Percentiles rank a stretch among this genome's conserved stretches.
phyloP scores from a whole-genome alignment of 2,329 filamentous ascomycete species.

The Stemphylium beticola region DNA sequence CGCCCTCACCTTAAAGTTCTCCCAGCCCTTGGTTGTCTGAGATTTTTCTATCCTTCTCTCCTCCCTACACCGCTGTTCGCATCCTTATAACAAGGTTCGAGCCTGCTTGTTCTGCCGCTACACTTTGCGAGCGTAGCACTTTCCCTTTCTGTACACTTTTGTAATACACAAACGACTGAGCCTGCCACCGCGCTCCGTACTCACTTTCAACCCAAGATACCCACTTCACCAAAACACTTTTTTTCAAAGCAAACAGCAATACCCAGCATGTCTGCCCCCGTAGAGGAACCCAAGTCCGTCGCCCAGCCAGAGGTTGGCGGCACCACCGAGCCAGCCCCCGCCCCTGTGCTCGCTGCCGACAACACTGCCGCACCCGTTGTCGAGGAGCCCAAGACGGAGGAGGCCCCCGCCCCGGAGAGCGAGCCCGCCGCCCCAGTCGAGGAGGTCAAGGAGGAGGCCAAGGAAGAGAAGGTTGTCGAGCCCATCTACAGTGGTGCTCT shows the following conservation, averaged over 20 bases:
- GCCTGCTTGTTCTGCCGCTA: slow-evolving; percentile 35
- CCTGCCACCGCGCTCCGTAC: slow-evolving; percentile 29
- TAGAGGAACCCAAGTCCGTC: slow-evolving; percentile 74
- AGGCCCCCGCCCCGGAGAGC: slow-evolving; percentile 45
- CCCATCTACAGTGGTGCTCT: slow-evolving; percentile 83
- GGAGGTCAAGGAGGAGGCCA: slow-evolving; percentile 47
- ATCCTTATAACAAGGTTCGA: slow-evolving; percentile 34
- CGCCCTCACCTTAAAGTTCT: slow-evolving; percentile 45
- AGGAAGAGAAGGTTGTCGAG: slow-evolving; percentile 60
- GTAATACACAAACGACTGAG: slow-evolving; percentile 40
- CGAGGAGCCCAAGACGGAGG: slow-evolving; percentile 53
- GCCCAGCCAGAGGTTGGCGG: slow-evolving; percentile 51
- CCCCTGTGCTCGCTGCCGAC: slow-evolving; percentile 45
- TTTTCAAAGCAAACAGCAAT: slow-evolving; percentile 8
- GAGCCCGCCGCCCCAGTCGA: slow-evolving; percentile 33
- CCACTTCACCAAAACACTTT: slow-evolving; percentile 14
- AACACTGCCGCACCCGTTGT: slow-evolving; percentile 47
- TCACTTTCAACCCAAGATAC: slow-evolving; percentile 18
- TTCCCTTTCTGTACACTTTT: slow-evolving; percentile 41
- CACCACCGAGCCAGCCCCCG: slow-evolving; percentile 44
- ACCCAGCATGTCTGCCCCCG: slow-evolving; percentile 65
- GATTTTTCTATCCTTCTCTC: slow-evolving; percentile 38
- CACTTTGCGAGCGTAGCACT: slow-evolving; percentile 38
- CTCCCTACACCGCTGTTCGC: slow-evolving; percentile 40
- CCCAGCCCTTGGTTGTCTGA: slow-evolving; percentile 35